A percentile compares a stretch with the other conserved stretches of the same genome.
phyloP scores from a whole-genome alignment of 257 asterid species.

The Lantana camara region DNA sequence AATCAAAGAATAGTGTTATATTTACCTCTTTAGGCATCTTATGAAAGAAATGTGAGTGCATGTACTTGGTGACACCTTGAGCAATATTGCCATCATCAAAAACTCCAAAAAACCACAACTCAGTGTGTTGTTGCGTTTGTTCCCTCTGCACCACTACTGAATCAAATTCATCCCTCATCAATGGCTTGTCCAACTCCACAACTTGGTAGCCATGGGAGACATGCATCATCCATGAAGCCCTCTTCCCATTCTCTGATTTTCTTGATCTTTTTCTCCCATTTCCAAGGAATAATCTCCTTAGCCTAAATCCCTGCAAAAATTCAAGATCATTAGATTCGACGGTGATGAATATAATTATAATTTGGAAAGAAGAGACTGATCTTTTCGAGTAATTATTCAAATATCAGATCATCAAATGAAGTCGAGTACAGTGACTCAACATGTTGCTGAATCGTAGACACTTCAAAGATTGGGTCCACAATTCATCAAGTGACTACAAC shows the following conservation, averaged over 20 bases:
- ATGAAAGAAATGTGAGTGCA: constrained; percentile 53
- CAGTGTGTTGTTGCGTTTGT: constrained; percentile 36
- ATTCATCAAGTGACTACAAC: too few species aligned
- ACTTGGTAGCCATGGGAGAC: constrained; percentile 30
- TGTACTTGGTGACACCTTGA: constrained; percentile 43
- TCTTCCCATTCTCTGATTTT: constrained; percentile 31
- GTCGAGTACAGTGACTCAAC: too few species aligned
- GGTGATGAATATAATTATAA: too few species aligned
- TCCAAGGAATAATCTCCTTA: constrained; percentile 37
- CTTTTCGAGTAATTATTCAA: too few species aligned
- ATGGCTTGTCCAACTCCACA: constrained; percentile 16
- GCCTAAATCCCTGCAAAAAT: constrained; percentile 32
- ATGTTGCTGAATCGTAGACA: too few species aligned
- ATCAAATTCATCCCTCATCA: constrained; percentile 22
- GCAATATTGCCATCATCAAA: constrained; percentile 44
- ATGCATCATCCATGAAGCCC: constrained; percentile 42
- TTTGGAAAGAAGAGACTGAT: too few species aligned
- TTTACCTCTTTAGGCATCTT: constrained; percentile 46
- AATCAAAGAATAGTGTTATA: neutral
- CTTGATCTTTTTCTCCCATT: constrained; percentile 26
- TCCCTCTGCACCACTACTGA: constrained; percentile 52
- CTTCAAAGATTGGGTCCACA: too few species aligned
- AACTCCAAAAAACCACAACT: constrained; percentile 62
- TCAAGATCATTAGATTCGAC: neutral
- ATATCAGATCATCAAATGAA: too few species aligned